phyloP scores from a whole-genome alignment of 345 rosid genomes.

The Aquilaria sinensis region DNA sequence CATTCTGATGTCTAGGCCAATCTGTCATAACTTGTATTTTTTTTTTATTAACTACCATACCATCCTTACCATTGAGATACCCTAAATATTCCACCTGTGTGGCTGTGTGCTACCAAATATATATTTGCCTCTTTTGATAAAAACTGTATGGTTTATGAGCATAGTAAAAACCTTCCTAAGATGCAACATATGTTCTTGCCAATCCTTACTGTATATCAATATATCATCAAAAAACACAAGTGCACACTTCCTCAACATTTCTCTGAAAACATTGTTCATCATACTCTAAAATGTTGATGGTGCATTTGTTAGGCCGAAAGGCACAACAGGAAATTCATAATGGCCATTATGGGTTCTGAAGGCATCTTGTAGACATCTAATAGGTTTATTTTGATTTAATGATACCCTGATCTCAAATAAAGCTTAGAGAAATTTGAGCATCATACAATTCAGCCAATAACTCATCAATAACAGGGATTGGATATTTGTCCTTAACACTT shows the following conservation, averaged over 20 bases:
- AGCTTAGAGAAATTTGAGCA: constrained; percentile 5
- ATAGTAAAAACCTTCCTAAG: not conserved
- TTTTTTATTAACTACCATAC: not conserved
- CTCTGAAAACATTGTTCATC: constrained; percentile 4
- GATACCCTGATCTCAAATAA: constrained; percentile 5
- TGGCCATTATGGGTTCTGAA: constrained; percentile 16
- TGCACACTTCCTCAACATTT: not conserved
- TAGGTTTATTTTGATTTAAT: constrained; percentile 4
- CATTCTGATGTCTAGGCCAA: not conserved
- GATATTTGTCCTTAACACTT: not conserved
- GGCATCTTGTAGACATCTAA: constrained; percentile 3
- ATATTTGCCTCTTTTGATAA: not conserved
- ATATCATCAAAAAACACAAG: constrained; percentile 17
- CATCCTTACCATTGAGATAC: not conserved
- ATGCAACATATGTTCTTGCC: not conserved
- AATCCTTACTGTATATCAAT: not conserved
- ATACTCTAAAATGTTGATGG: constrained; percentile 13
- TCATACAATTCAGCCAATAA: constrained; percentile 2
- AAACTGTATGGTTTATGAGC: not conserved
- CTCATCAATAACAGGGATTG: not conserved
- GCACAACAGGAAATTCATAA: constrained; percentile 15
- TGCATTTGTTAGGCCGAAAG: constrained; percentile 11
- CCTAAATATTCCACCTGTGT: not conserved
- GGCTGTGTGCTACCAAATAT: not conserved
- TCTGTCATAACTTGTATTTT: not conserved